These are phyloP conservation scores for Peronospora destructor DNA, from an alignment of 352 stramenopile species.

Conservation along the genomic window DNA sequence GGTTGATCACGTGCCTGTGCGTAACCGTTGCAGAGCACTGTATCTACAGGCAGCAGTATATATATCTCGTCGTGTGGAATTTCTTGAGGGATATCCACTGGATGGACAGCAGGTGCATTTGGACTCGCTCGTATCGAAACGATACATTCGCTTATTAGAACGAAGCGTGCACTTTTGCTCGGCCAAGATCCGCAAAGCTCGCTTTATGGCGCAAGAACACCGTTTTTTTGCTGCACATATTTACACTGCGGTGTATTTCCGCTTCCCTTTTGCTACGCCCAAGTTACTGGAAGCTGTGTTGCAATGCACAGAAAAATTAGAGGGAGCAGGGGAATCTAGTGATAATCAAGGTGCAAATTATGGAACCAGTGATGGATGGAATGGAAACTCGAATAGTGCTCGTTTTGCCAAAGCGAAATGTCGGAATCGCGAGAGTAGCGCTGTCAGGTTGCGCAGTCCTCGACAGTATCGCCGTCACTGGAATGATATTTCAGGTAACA, in stretches of 20 bases:
- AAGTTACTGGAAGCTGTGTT: conserved; percentile 48
- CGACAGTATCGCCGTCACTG: conserved; percentile 46
- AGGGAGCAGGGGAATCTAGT: conserved; percentile 17
- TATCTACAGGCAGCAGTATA: conserved; percentile 67
- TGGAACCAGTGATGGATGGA: conserved; percentile 6
- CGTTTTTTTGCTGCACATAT: conserved; percentile 68
- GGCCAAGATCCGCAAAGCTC: conserved; percentile 54
- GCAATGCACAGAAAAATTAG: conserved; percentile 50
- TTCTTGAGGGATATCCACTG: conserved; percentile 60
- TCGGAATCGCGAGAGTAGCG: conserved; percentile 15
- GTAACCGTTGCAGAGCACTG: conserved; percentile 60
- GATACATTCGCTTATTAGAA: conserved; percentile 54
- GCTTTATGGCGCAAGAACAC: conserved; percentile 65
- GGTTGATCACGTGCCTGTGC: conserved; percentile 65
- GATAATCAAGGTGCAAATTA: conserved; percentile 5
- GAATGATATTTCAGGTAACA: conserved; percentile 48
- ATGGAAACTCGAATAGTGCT: conserved; percentile 9
- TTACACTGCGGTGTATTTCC: conserved; percentile 60
- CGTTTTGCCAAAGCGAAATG: conserved; percentile 15
- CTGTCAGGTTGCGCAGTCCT: conserved; percentile 42
- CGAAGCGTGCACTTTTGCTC: conserved; percentile 54
- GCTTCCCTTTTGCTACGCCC: conserved; percentile 44
- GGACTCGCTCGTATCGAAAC: conserved; percentile 42
- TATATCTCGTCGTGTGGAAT: conserved; percentile 73
- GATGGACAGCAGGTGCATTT: conserved; percentile 47